A percentile compares a stretch with the other conserved stretches of the same genome.
Conservation (phyloP, 306 rosid genomes). For the Phaseolus lunatus region DNA sequence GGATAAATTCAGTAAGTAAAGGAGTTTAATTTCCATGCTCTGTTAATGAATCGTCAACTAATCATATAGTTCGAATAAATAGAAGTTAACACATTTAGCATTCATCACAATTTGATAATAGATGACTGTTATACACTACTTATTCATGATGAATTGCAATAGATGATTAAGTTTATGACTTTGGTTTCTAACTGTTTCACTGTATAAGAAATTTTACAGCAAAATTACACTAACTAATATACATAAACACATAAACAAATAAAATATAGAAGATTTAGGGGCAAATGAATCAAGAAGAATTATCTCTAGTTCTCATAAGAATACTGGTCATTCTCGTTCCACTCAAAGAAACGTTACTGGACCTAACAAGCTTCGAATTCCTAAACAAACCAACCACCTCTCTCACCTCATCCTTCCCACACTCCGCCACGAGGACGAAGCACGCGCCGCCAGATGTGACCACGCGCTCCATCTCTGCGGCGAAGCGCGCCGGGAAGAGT, state of each 20-base stretch:
- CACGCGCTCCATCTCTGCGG: slow-evolving; percentile 81
- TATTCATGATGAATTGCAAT: neutral
- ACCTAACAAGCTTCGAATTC: slow-evolving; percentile 60
- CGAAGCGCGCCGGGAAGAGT: slow-evolving; percentile 71
- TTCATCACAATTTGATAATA: too few species aligned
- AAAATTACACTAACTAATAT: neutral
- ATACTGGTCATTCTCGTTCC: slow-evolving; percentile 78
- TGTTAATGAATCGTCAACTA: neutral
- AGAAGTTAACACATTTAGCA: too few species aligned
- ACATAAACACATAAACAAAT: neutral
- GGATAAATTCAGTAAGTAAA: neutral
- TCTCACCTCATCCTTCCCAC: slow-evolving; percentile 57
- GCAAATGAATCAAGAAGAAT: slow-evolving; percentile 45
- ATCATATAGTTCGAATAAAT: too few species aligned
- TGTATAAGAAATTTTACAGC: neutral
- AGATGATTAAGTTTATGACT: neutral
- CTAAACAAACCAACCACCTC: slow-evolving; percentile 66
- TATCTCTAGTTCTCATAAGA: slow-evolving; percentile 60
- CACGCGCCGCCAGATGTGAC: slow-evolving; percentile 67
- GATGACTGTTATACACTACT: neutral
- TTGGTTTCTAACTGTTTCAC: neutral
- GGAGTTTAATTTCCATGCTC: neutral
- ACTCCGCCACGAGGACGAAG: slow-evolving; percentile 64
- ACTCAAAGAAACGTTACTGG: slow-evolving; percentile 60
- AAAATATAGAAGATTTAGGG: neutral